Conservation (phyloP, 768 basidiomycete species). For the Udeniomyces megalosporus region DNA sequence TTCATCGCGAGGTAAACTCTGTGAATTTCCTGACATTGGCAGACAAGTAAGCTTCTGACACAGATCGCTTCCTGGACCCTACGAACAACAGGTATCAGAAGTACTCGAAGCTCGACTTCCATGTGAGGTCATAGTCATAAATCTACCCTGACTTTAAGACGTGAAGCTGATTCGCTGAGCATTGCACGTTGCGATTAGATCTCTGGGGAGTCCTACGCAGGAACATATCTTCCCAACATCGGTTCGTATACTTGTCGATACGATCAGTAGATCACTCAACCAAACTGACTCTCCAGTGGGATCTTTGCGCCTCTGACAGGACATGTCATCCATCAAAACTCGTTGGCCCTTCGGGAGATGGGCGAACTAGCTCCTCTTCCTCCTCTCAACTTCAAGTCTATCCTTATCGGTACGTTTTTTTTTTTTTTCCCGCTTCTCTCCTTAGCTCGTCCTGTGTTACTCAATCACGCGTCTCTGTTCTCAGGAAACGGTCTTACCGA, state of each 20-base stretch:
- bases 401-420: constrained; percentile 58
- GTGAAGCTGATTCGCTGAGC: constrained; percentile 44
- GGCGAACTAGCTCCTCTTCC: constrained; percentile 33
- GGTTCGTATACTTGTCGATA: not conserved
- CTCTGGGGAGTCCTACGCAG: constrained; percentile 37
- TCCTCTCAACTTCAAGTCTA: constrained; percentile 61
- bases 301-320: constrained; percentile 42
- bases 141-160: constrained; percentile 45
- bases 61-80: too few species aligned
- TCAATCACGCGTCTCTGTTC: constrained; percentile 69
- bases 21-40: too few species aligned
- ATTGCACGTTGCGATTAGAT: constrained; percentile 37
- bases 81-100: too few species aligned
- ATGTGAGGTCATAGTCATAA: not conserved
- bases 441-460: constrained; percentile 39
- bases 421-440: too few species aligned
- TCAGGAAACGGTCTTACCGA: constrained; percentile 46
- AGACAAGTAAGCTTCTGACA: too few species aligned
- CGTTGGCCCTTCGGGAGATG: constrained; percentile 30
- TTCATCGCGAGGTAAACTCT: not conserved
- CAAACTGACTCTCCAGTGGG: too few species aligned
- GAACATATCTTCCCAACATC: constrained; percentile 23
- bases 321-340: constrained; percentile 51
- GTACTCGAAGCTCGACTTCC: not conserved
- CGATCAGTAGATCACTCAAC: constrained; percentile 52